Conservation (phyloP, 2,329 filamentous ascomycete species). For the Pseudogymnoascus pannorum region DNA sequence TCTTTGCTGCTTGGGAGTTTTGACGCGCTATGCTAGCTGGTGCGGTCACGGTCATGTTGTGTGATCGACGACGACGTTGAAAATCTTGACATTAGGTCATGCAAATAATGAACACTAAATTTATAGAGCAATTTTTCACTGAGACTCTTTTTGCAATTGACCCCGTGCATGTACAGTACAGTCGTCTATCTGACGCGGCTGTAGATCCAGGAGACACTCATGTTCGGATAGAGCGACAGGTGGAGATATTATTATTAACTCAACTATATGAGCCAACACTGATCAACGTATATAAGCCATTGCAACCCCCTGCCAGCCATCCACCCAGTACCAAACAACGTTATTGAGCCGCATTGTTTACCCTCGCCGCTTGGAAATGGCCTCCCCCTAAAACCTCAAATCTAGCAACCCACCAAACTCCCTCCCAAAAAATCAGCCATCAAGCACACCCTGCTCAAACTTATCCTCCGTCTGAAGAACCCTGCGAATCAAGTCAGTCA, state of each 20-base stretch:
- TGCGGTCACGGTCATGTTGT: not conserved
- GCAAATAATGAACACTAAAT: slow-evolving; percentile 5
- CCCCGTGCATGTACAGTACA: too few species aligned
- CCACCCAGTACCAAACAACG: not conserved
- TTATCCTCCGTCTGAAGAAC: not conserved
- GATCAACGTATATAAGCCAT: not conserved
- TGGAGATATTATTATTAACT: not conserved
- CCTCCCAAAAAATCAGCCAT: not conserved
- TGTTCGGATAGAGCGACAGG: not conserved
- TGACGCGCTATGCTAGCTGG: slow-evolving; percentile 5
- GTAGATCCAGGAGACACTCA: too few species aligned
- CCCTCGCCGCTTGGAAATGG: not conserved
- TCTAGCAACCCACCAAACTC: not conserved
- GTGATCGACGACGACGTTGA: slow-evolving; percentile 1
- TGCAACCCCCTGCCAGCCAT: not conserved
- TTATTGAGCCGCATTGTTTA: not conserved
- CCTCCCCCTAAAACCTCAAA: not conserved
- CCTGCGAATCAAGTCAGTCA: not conserved
- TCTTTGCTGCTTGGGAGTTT: slow-evolving; percentile 5
- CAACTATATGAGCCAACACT: not conserved
- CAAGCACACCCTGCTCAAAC: slow-evolving; percentile 2
- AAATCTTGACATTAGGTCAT: slow-evolving; percentile 5
- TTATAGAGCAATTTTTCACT: not conserved
- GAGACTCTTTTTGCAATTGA: too few species aligned
- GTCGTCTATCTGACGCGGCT: too few species aligned